These are phyloP conservation scores for Cryphonectria parasitica DNA, from an alignment of 2,329 filamentous ascomycete species.

Conservation along the genomic window DNA sequence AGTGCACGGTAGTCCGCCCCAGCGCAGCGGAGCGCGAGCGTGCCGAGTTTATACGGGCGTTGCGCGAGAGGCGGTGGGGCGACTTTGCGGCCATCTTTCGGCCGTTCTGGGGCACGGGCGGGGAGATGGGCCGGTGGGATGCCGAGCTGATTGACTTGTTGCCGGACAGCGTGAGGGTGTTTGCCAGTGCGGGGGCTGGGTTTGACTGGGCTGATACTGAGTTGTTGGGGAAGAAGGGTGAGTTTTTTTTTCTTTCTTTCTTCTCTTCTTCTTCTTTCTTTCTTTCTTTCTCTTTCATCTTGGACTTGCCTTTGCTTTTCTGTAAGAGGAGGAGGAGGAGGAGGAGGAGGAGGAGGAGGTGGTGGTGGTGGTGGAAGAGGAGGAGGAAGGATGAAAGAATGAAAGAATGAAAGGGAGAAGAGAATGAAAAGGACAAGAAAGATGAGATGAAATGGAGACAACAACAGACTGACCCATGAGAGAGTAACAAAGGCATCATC, in stretches of 20 bases:
- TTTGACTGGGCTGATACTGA: slow-evolving; percentile 70
- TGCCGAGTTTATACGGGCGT: slow-evolving; percentile 51
- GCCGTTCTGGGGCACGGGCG: slow-evolving; percentile 63
- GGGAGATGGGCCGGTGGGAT: slow-evolving; percentile 70
- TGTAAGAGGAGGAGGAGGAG: neutral
- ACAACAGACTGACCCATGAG: too few species aligned
- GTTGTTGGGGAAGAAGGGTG: slow-evolving; percentile 63
- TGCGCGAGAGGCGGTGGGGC: slow-evolving; percentile 58
- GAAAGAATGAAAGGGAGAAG: neutral
- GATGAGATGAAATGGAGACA: neutral
- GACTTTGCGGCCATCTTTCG: slow-evolving; percentile 57
- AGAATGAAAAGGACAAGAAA: neutral
- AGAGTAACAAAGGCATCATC: slow-evolving; percentile 53
- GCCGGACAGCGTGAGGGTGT: slow-evolving; percentile 60
- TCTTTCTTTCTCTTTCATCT: neutral
- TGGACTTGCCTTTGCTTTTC: neutral
- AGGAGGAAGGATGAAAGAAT: too few species aligned
- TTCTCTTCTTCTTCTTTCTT: neutral
- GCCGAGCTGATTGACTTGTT: slow-evolving; percentile 60
- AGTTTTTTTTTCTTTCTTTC: slow-evolving; percentile 23
- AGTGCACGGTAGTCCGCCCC: slow-evolving; percentile 57
- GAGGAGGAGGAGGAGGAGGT: neutral
- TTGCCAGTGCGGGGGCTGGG: slow-evolving; percentile 66
- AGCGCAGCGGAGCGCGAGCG: slow-evolving; percentile 54
- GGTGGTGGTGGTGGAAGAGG: too few species aligned